Conservation (phyloP, 352 stramenopile genomes). For the Peronospora farinosa region DNA sequence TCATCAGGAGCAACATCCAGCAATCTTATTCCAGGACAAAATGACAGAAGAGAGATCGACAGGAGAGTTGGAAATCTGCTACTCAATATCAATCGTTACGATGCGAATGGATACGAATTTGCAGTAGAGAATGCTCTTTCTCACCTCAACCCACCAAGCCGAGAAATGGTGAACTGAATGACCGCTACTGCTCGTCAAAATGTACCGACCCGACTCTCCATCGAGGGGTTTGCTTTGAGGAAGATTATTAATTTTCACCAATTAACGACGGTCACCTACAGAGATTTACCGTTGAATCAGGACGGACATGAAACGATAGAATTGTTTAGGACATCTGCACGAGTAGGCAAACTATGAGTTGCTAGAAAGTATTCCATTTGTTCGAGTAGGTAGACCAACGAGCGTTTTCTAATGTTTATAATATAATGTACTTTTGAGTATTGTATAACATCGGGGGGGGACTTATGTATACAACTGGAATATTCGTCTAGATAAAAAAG, state of each 20-base stretch:
- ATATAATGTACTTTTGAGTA: slow-evolving; percentile 14
- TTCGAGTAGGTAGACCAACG: slow-evolving; percentile 13
- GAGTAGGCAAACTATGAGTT: not conserved
- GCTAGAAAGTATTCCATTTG: not conserved
- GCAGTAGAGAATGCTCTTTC: not conserved
- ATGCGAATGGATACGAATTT: slow-evolving; percentile 1
- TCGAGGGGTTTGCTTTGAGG: not conserved
- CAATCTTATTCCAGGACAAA: slow-evolving; percentile 12
- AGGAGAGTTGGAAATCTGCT: slow-evolving; percentile 1
- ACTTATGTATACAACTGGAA: too few relatives aligned
- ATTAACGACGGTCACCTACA: not conserved
- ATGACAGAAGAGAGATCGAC: slow-evolving; percentile 1
- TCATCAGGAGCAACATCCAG: slow-evolving; percentile 8
- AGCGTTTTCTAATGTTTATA: slow-evolving; percentile 12
- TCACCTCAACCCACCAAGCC: slow-evolving; percentile 1
- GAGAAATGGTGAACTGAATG: not conserved
- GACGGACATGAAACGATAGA: slow-evolving; percentile 1
- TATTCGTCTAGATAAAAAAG: too few relatives aligned
- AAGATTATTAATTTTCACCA: slow-evolving; percentile 6
- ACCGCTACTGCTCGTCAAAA: slow-evolving; percentile 1
- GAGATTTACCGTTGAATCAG: not conserved
- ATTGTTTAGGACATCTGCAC: slow-evolving; percentile 1
- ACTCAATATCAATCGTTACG: slow-evolving; percentile 2
- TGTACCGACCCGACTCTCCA: not conserved
- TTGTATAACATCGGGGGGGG: too few relatives aligned